Percentiles rank a stretch among this genome's conserved stretches.
Evolutionary conservation across 768 basidiomycete species (phyloP).

Genomic region (Trametes cingulata): DNA sequence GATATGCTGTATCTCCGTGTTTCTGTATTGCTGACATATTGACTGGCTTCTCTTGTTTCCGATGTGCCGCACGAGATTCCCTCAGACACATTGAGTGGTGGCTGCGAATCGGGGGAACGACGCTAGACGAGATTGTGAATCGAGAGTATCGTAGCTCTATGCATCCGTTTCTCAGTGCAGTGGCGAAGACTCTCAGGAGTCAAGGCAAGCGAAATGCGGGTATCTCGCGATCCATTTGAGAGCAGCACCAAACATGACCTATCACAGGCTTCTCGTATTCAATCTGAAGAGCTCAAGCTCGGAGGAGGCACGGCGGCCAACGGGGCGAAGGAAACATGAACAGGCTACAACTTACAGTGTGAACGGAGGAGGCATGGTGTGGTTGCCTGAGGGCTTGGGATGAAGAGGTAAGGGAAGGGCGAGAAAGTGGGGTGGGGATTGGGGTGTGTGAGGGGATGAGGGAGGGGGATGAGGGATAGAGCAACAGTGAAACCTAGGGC

Average conservation of each 20-base stretch:
- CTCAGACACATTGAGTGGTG: too few species aligned
- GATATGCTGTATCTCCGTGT: too few species aligned
- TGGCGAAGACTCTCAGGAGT: too few species aligned
- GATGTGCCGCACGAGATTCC: too few species aligned
- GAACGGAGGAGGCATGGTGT: not conserved
- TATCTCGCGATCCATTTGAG: slow-evolving; percentile 6
- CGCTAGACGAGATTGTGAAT: too few species aligned
- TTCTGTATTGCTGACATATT: too few species aligned
- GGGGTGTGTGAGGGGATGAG: not conserved
- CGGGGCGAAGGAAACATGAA: not conserved
- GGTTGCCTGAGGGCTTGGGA: not conserved
- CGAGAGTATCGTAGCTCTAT: too few species aligned
- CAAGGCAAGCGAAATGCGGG: not conserved
- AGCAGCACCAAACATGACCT: slow-evolving; percentile 9
- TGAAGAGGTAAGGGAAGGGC: not conserved
- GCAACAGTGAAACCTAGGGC: too few species aligned
- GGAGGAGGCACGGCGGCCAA: not conserved
- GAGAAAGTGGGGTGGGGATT: not conserved
- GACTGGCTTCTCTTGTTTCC: too few species aligned
- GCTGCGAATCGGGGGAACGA: too few species aligned
- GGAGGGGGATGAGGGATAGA: too few species aligned
- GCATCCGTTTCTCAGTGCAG: too few species aligned
- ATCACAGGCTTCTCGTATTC: slow-evolving; percentile 5
- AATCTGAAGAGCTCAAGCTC: not conserved
- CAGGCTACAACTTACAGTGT: not conserved